Evolutionary conservation across 2,329 filamentous ascomycete genomes (phyloP).

Genomic region (Phaeosphaeria sp.): DNA sequence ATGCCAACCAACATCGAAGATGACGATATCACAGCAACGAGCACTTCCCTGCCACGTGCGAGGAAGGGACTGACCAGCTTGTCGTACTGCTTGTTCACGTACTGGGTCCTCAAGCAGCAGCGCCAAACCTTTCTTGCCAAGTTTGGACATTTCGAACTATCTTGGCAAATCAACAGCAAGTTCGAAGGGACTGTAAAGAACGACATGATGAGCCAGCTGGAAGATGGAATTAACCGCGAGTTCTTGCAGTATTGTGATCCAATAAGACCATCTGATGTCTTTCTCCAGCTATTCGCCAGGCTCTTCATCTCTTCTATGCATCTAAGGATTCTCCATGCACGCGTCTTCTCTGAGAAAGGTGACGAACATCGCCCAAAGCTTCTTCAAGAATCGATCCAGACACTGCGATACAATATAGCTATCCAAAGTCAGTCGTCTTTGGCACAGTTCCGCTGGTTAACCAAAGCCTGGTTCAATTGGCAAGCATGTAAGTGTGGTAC

Average conservation of each 20-base stretch:
- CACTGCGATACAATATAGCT: not conserved
- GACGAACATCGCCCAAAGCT: not conserved
- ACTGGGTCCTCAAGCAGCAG: slow-evolving; percentile 39
- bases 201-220: slow-evolving; percentile 43
- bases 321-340: not conserved
- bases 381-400: not conserved
- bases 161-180: slow-evolving; percentile 7
- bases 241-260: slow-evolving; percentile 41
- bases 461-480: not conserved
- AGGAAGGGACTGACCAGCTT: slow-evolving; percentile 46
- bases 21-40: slow-evolving; percentile 41
- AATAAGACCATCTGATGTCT: slow-evolving; percentile 10
- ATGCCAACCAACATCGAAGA: slow-evolving; percentile 61
- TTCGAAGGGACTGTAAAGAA: slow-evolving; percentile 7
- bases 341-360: not conserved
- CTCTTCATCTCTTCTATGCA: not conserved
- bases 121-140: slow-evolving; percentile 29
- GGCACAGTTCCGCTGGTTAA: not conserved
- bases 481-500: not conserved
- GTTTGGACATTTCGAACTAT: not conserved
- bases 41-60: slow-evolving; percentile 44
- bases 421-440: not conserved
- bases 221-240: slow-evolving; percentile 46
- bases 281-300: not conserved
- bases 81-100: slow-evolving; percentile 52